Evolutionary conservation across 306 rosid species (phyloP), one percentile per base, ranked within the genome.

Genomic region (Sicyos baderoa): DNA sequence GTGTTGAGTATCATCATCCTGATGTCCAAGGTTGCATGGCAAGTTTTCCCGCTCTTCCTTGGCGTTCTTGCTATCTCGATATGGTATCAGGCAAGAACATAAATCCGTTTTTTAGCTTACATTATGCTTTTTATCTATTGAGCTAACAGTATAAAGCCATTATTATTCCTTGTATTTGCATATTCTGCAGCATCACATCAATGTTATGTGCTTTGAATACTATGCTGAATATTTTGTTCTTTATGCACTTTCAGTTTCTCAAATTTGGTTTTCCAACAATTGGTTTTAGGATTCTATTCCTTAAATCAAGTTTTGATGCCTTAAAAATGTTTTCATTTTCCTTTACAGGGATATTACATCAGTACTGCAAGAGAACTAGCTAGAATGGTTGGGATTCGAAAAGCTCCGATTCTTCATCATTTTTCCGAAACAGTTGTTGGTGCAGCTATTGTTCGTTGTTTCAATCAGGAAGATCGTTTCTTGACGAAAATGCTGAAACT

Each of bases 1-100:
- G 75, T 91, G 35, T 71, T 88, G 71, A 84, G 97, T 73, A 83
- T 86, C 75, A 78, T 88, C 73, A 53, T 85, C 45, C 84, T 91
- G 42, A 86, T 88, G 90, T 91, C 93, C 68, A 90, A 80, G 48
- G 97, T 82, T 47, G 87, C 95, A 25, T 86, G 92, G 95, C 91
- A 86, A 79, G 82, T 86, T 79, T 81, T 91, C 79, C 84, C 84
- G 29, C 80, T 91, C 58, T 91, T 86, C 82, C 58, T 88, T 12
- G 71, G 40, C 10, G 87, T 83, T 60, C 68, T 91, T 70, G 84
- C 80, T 9, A 75, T 91, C 81, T 88, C 95, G 23, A 51, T 83
- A 9, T 88, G 95, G 90, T 91, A 91, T 84, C 90, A 88, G 86
- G 97, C 68, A 80, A 82, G 76, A 65, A 65, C 35, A 55, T 44